A percentile compares a stretch with the other conserved stretches of the same genome.
phyloP scores from a whole-genome alignment of 345 rosid species.

The Acer saccharum region DNA sequence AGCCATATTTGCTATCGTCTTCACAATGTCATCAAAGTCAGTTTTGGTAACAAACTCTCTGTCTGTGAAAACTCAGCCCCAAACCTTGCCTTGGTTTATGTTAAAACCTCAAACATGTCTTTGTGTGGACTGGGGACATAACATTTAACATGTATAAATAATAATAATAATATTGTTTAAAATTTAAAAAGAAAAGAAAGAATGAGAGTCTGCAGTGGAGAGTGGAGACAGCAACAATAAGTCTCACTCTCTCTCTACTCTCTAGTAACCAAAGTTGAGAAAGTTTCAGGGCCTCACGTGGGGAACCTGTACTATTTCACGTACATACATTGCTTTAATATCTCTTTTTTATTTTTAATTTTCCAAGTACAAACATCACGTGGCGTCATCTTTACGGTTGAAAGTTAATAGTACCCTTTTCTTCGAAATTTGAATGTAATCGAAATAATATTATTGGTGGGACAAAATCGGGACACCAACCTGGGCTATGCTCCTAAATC shows the following conservation, averaged over 20 bases:
- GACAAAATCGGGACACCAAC: too few relatives aligned
- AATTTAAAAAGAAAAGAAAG: neutral
- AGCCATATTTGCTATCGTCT: neutral
- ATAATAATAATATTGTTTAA: too few relatives aligned
- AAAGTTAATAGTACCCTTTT: too few relatives aligned
- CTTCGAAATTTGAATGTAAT: too few relatives aligned
- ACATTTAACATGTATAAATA: neutral
- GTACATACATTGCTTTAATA: neutral
- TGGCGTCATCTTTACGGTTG: too few relatives aligned
- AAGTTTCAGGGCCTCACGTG: constrained; percentile 13
- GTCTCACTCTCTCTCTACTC: neutral
- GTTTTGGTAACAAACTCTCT: neutral
- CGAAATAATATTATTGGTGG: too few relatives aligned
- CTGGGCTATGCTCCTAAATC: too few relatives aligned
- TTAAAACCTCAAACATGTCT: neutral
- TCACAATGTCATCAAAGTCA: neutral
- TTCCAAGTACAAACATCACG: too few relatives aligned
- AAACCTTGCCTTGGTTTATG: neutral
- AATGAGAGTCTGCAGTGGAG: neutral
- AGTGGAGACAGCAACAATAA: neutral
- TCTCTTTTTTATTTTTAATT: neutral
- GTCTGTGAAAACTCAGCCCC: neutral
- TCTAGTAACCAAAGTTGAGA: neutral
- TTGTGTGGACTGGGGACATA: neutral
- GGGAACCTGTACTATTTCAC: neutral